phyloP scores from a whole-genome alignment of 2,329 filamentous ascomycete species.

The Colletotrichum tanaceti region DNA sequence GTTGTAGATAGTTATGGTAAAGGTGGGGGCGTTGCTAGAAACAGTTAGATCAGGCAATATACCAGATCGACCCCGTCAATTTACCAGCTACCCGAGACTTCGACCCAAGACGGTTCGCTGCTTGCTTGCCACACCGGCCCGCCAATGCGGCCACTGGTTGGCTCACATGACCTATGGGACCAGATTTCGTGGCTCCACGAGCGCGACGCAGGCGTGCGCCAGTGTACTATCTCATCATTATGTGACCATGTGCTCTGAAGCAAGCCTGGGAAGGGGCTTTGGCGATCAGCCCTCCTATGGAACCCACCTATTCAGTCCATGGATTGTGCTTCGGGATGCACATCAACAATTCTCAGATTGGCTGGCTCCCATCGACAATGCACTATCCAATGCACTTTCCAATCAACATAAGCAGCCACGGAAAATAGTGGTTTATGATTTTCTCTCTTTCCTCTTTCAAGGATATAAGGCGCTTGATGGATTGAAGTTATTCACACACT shows the following conservation, averaged over 20 bases:
- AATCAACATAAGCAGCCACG: not conserved
- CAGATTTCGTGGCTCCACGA: slow-evolving; percentile 30
- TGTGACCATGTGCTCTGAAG: too few species aligned
- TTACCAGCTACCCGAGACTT: too few species aligned
- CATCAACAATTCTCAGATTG: not conserved
- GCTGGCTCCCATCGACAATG: not conserved
- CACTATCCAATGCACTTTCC: not conserved
- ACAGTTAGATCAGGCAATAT: too few species aligned
- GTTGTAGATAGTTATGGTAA: too few species aligned
- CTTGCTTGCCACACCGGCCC: slow-evolving; percentile 11
- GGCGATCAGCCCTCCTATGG: slow-evolving; percentile 12
- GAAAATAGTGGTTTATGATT: not conserved
- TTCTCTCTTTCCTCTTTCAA: not conserved
- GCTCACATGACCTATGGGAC: slow-evolving; percentile 35
- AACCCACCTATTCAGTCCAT: slow-evolving; percentile 4
- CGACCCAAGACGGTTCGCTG: not conserved
- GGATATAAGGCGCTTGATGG: slow-evolving; percentile 24
- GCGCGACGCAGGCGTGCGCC: slow-evolving; percentile 9
- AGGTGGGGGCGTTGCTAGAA: too few species aligned
- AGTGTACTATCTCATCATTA: too few species aligned
- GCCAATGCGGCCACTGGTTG: slow-evolving; percentile 35
- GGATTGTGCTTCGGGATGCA: not conserved
- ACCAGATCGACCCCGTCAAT: too few species aligned
- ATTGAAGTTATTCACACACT: slow-evolving; percentile 39
- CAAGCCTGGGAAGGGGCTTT: slow-evolving; percentile 2